phyloP scores from a whole-genome alignment of 495 filamentous ascomycete genomes.

The Podospora pseudoanserina region DNA sequence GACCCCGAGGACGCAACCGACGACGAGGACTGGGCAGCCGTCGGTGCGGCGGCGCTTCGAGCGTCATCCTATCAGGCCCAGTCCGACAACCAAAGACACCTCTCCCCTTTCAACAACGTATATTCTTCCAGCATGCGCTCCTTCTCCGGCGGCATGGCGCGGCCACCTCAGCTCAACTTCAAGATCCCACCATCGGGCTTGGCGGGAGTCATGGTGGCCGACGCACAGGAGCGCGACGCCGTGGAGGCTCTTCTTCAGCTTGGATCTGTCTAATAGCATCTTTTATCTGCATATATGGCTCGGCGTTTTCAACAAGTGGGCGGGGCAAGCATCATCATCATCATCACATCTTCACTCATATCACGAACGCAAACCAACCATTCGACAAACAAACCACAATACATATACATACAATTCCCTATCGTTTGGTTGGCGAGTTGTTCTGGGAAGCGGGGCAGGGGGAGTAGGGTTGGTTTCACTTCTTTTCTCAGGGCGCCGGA shows the following conservation, averaged over 20 bases:
- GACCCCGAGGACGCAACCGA: constrained; percentile 86
- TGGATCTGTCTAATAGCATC: constrained; percentile 72
- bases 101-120: constrained; percentile 39
- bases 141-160: constrained; percentile 49
- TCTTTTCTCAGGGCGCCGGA: background rate
- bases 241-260: constrained; percentile 79
- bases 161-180: constrained; percentile 45
- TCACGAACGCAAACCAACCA: background rate
- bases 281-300: constrained; percentile 39
- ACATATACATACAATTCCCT: constrained; percentile 6
- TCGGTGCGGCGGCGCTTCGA: constrained; percentile 80
- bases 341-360: background rate
- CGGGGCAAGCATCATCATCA: constrained; percentile 16
- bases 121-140: constrained; percentile 48
- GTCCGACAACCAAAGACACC: constrained; percentile 26
- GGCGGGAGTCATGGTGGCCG: constrained; percentile 44
- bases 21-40: constrained; percentile 93
- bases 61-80: constrained; percentile 57
- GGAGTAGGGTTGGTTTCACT: background rate
- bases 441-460: background rate
- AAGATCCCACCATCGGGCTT: constrained; percentile 45
- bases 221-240: constrained; percentile 75
- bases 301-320: constrained; percentile 43
- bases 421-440: background rate
- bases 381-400: background rate